These are phyloP conservation scores for Wickerhamiella azyma DNA, from an alignment of 805 yeast genomes.

Conservation along the genomic window DNA sequence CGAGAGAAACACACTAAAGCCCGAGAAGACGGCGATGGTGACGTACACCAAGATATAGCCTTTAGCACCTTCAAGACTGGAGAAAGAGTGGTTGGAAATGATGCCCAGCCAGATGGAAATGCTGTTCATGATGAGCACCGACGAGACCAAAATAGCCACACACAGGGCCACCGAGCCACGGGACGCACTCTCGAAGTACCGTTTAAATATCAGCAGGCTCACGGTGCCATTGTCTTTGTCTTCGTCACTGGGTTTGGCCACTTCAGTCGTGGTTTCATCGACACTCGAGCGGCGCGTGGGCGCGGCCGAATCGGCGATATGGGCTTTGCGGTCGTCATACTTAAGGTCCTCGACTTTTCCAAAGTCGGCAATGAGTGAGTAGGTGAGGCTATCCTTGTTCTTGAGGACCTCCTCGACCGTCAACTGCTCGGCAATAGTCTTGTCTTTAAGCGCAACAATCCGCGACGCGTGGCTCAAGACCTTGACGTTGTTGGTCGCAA, in stretches of 20 bases:
- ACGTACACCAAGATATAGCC: slow-evolving; percentile 72
- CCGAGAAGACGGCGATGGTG: slow-evolving; percentile 38
- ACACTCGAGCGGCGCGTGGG: slow-evolving; percentile 10
- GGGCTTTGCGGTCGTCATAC: slow-evolving; percentile 54
- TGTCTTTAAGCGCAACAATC: slow-evolving; percentile 47
- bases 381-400: slow-evolving; percentile 12
- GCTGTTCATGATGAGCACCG: slow-evolving; percentile 17
- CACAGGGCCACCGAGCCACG: slow-evolving; percentile 32
- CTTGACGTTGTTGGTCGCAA: slow-evolving; percentile 71
- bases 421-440: slow-evolving; percentile 37
- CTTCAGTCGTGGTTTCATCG: slow-evolving; percentile 4
- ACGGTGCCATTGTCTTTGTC: slow-evolving; percentile 17
- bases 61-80: slow-evolving; percentile 13
- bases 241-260: slow-evolving; percentile 21
- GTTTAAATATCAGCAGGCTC: slow-evolving; percentile 15
- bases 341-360: slow-evolving; percentile 77
- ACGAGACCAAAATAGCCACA: slow-evolving; percentile 21
- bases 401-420: slow-evolving; percentile 41
- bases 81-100: slow-evolving; percentile 16
- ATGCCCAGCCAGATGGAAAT: slow-evolving; percentile 17
- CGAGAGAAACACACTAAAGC: slow-evolving; percentile 19
- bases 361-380: slow-evolving; percentile 25
- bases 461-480: slow-evolving; percentile 61
- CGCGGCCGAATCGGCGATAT: slow-evolving; percentile 26
- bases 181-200: slow-evolving; percentile 19